Evolutionary conservation across 2,329 filamentous ascomycete species (phyloP), one percentile per base, ranked within the genome.

Genomic region (Thermochaetoides dissita): DNA sequence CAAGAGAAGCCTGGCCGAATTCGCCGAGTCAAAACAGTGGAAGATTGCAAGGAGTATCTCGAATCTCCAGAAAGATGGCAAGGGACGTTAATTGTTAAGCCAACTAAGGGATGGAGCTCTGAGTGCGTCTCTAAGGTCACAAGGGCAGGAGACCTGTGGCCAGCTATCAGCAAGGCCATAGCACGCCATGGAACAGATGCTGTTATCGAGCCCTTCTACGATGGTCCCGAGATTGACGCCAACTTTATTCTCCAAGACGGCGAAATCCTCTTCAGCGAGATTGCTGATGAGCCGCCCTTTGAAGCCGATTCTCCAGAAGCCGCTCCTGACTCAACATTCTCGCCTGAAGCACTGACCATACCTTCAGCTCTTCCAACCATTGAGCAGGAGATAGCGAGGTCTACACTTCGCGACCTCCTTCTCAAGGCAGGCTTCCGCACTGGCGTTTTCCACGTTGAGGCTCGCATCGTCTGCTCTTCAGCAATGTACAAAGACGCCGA

Each of bases 121-220:
- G 51, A 54, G 34, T 53, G 51, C 33, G 51, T 54, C 8, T 50
- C 47, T 40, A 53, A 51, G 17, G 51, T 53, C 6, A 44, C 38
- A 17, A 38, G 30, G 11, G 35, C 40, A 8, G 32, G 34, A 3
- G 51, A 53, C 42, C 50, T 53, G 17, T 35, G 42, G 2, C 35
- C 35, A 1, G 51, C 50, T 6, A 50, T 52, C 7, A 35, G 41
- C 7, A 54, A 53, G 8, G 51, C 51, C 8, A 54, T 50, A 2
- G 10, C 42, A 1, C 47, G 49, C 3, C 51, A 54, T 38, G 50
- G 50, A 24, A 51, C 48, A 37, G 45, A 49, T 0, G 51, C 51
- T 3, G 51, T 54, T 29, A 51, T 54, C 24, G 51, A 54, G 40
- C 51, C 51, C 1, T 54, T 54, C 33, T 54, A 49, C 12, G 49